Base-by-base conservation (phyloP, 192 early-diverging fungal species). In the Ambispora gerdemannii region DNA sequence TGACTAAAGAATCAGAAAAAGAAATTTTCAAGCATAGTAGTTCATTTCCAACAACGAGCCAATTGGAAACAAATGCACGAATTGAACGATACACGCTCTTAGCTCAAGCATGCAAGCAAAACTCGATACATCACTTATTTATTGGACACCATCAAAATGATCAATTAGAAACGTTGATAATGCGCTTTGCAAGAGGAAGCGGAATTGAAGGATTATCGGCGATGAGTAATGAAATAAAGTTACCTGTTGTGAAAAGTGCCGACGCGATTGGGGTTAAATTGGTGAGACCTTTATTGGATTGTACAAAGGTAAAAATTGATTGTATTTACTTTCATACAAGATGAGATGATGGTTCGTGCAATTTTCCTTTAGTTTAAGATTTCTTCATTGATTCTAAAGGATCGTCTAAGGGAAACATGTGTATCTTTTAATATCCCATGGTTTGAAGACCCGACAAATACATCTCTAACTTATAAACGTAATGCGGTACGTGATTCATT, bases 191-290 rank as follows among this genome's bases (percentile, higher is more conserved):
- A 4, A 66, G 73, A 38, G 76, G 73, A 4, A 76, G 75, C 51
- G 83, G 81, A 7, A 76, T 84, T 50, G 76, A 83, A 69, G 81
- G 83, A 10, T 70, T 85, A 10, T 50, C 77, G 24, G 83, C 77
- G 13, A 77, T 83, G 33, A 67, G 75, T 22, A 49, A 50, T 3
- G 17, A 72, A 0, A 50, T 67, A 17, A 61, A 70, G 7, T 72
- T 83, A 20, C 65, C 80, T 0, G 74, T 82, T 24, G 2, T 74
- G n/a, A 71, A 73, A 33, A 67, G 72, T 8, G 49, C 64, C 15
- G 81, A 82, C 19, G 81, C 77, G 0, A 61, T 80, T 24, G 58
- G 74, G 62, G 50, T 85, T 2, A 59, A 64, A 20, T 64, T 83
- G 25, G 2, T 76, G 36, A 63, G 83, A 34, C 83, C 83, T 11